Evolutionary conservation across 176 grass and related monocot genomes (phyloP).

Genomic region (Alopecurus myosuroides): DNA sequence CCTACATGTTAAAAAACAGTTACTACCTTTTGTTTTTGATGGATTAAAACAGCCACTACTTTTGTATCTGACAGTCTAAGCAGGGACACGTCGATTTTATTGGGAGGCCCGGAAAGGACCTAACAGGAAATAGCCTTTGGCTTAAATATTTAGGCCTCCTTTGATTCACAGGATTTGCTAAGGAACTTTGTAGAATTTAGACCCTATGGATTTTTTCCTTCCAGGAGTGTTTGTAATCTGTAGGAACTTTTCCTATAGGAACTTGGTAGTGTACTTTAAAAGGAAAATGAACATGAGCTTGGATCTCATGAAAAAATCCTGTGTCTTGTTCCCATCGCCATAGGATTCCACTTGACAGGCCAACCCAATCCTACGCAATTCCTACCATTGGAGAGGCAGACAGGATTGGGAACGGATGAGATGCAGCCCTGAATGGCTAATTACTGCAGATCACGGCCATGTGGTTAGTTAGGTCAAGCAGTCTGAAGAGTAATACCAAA

Average conservation of each 20-base stretch:
- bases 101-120: background rate
- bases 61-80: background rate
- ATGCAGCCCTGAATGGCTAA: background rate
- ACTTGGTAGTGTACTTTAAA: no score
- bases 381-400: no score
- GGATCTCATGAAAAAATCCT: no score
- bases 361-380: no score
- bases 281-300: no score
- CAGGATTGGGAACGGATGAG: background rate
- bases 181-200: no score
- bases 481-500: background rate
- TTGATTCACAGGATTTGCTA: no score
- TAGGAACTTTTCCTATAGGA: no score
- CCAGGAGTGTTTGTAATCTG: no score
- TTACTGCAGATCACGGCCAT: background rate
- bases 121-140: background rate
- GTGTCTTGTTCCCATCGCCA: no score
- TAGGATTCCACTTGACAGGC: no score
- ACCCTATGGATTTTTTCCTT: no score
- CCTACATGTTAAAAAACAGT: background rate
- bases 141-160: background rate
- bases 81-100: background rate
- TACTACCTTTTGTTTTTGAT: background rate
- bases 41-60: background rate
- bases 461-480: slow-evolving; percentile 11